Evolutionary conservation across 345 rosid genomes (phyloP).

Genomic region (Eucalyptus albens): DNA sequence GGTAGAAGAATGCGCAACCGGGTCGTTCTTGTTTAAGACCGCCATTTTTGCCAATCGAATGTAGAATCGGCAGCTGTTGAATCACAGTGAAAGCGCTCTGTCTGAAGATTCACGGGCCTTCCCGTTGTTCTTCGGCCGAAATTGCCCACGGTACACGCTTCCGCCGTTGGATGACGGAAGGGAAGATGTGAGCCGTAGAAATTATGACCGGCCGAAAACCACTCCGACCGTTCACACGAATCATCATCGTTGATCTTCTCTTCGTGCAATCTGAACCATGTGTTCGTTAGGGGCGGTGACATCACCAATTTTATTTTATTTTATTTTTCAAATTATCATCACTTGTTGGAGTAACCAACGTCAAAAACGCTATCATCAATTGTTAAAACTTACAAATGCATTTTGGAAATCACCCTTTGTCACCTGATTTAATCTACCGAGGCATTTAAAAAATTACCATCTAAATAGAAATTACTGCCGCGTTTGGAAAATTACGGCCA

Average conservation of each 20-base stretch:
- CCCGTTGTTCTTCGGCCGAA: not conserved
- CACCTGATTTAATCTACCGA: rapidly evolving
- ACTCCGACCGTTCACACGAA: not conserved
- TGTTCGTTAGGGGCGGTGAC: not conserved
- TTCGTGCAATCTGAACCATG: not conserved
- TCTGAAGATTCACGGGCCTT: not conserved
- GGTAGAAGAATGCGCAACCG: not conserved
- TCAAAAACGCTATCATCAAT: not conserved
- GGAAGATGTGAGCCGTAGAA: not conserved
- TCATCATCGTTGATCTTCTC: not conserved
- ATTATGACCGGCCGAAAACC: not conserved
- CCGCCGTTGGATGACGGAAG: not conserved
- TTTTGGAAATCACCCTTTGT: not conserved
- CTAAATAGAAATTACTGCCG: rapidly evolving
- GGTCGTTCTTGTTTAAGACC: not conserved
- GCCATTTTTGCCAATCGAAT: not conserved
- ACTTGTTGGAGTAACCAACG: not conserved
- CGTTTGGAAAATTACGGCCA: not conserved
- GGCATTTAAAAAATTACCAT: not conserved
- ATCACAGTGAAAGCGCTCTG: not conserved
- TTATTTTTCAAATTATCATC: not conserved
- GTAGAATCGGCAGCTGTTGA: not conserved
- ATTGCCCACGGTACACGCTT: not conserved
- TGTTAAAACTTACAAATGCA: not conserved
- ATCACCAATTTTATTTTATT: not conserved